phyloP scores from a whole-genome alignment of 1,139 yeast species.

The Groenewaldozyma sp. region DNA sequence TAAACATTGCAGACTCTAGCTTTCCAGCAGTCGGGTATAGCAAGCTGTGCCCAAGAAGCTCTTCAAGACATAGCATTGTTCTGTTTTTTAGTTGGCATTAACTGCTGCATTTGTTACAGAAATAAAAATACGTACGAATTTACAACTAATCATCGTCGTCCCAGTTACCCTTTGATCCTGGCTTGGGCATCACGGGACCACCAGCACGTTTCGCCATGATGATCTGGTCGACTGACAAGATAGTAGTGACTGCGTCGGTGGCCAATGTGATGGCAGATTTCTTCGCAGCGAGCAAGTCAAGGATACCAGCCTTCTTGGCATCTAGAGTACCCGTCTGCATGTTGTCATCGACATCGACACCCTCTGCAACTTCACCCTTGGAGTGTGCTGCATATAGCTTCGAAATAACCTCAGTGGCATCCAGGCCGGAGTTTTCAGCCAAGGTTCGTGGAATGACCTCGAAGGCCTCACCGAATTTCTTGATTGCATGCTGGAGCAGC shows the following conservation, averaged over 20 bases:
- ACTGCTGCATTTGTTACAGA: too few relatives aligned
- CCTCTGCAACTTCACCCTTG: constrained; percentile 26
- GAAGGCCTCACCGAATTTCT: constrained; percentile 88
- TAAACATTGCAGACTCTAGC: too few relatives aligned
- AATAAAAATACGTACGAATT: too few relatives aligned
- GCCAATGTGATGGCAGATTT: constrained; percentile 86
- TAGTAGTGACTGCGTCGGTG: constrained; percentile 89
- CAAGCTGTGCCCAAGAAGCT: too few relatives aligned
- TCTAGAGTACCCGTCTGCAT: constrained; percentile 62
- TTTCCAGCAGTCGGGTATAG: too few relatives aligned
- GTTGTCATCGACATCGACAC: constrained; percentile 58
- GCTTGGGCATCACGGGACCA: constrained; percentile 88
- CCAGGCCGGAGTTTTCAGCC: constrained; percentile 92
- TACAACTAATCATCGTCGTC: constrained; percentile 80
- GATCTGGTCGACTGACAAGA: constrained; percentile 82
- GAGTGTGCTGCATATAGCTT: constrained; percentile 78
- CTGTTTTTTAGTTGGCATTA: too few relatives aligned
- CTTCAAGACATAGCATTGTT: too few relatives aligned
- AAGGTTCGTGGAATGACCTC: constrained; percentile 88
- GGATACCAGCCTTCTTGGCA: constrained; percentile 58
- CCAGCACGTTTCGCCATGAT: constrained; percentile 96
- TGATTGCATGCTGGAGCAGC: constrained; percentile 82
- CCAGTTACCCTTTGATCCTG: constrained; percentile 92
- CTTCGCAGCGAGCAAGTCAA: constrained; percentile 73
- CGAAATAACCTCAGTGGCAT: constrained; percentile 79